Evolutionary conservation across 1,284 basidiomycete genomes (phyloP), one percentile per base, ranked within the genome.

Genomic region (Porphyrellus sp.): DNA sequence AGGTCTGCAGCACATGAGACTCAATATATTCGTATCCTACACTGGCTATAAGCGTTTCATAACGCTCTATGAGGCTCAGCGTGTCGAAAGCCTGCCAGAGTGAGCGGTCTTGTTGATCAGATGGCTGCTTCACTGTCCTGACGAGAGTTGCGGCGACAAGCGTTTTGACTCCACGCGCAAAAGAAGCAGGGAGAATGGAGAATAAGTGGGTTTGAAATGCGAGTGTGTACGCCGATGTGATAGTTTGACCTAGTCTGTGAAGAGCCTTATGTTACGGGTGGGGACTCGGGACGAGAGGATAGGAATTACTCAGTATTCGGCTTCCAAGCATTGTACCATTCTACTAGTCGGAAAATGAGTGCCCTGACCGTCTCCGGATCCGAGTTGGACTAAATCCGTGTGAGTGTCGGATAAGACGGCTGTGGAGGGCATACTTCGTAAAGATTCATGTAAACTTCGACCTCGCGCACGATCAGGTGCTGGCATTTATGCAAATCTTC

Each of bases 21-120:
- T 93, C 89, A 54, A 97, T 93, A 59, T 85, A 83, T 59, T 91
- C 86, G 61, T 93, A 92, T 28, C 90, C 89, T 2, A 94, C 86
- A 51, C 83, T 84, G 25, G 88, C 85, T 24, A 97, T 80, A 47
- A 93, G 82, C 3, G 84, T 83, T 59, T 94, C 91, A 64, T 91
- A 95, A 27, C 92, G 82, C 54, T 93, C 89, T 27, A 93, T 75
- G 13, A 96, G 74, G 3, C 89, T 89, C 0, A 97, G 77, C 2
- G 78, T 74, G 48, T 89, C 85, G 42, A 93, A 85, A 0, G 81
- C 75, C 16, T 72, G 72, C 86, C 86, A 91, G 25, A 81, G 66
- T 20, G 69, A 56, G 5, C 60, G 65, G 39, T 68, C 70, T 39
- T 68, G 69, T 11, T 68, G 69, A 40, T 69, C 63, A n/a, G 65